These are phyloP conservation scores for Kluyveromyces nonfermentans DNA, from an alignment of 805 yeast genomes.

Conservation along the genomic window DNA sequence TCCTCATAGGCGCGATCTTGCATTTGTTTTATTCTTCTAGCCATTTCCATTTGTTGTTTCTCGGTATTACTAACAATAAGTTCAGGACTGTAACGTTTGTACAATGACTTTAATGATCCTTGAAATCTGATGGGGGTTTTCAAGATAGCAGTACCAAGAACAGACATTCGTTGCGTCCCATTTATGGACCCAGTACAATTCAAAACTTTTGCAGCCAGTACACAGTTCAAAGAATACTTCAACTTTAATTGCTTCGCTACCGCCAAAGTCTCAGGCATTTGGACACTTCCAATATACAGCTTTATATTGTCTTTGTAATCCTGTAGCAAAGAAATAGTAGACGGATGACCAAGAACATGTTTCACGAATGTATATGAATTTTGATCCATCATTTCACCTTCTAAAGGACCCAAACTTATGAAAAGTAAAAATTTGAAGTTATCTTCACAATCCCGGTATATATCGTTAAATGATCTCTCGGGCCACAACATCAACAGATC, in stretches of 20 bases:
- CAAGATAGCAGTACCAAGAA: conserved; percentile 24
- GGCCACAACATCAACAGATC: conserved; percentile 2
- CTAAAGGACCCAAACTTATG: conserved; percentile 39
- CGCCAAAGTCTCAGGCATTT: conserved; percentile 56
- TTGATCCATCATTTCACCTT: conserved; percentile 25
- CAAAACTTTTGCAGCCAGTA: conserved; percentile 44
- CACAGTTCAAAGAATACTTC: conserved; percentile 46
- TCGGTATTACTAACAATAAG: conserved; percentile 50
- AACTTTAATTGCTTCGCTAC: conserved; percentile 49
- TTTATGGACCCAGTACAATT: conserved; percentile 33
- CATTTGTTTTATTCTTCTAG: conserved; percentile 49
- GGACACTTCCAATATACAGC: conserved; percentile 56
- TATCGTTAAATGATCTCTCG: conserved; percentile 33
- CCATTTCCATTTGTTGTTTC: conserved; percentile 45
- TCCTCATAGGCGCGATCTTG: conserved; percentile 62
- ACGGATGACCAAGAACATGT: conserved; percentile 36
- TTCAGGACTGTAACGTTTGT: conserved; percentile 54
- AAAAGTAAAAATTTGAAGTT: conserved; percentile 45
- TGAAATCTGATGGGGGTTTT: conserved; percentile 27
- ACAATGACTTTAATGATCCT: conserved; percentile 32
- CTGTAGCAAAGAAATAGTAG: conserved; percentile 32
- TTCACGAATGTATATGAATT: conserved; percentile 36
- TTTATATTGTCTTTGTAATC: conserved; percentile 35
- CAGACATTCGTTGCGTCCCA: conserved; percentile 29
- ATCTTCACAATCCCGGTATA: conserved; percentile 30